Evolutionary conservation across 2,329 filamentous ascomycete genomes (phyloP), one percentile per base, ranked within the genome.

Genomic region (Fusarium drepaniforme): DNA sequence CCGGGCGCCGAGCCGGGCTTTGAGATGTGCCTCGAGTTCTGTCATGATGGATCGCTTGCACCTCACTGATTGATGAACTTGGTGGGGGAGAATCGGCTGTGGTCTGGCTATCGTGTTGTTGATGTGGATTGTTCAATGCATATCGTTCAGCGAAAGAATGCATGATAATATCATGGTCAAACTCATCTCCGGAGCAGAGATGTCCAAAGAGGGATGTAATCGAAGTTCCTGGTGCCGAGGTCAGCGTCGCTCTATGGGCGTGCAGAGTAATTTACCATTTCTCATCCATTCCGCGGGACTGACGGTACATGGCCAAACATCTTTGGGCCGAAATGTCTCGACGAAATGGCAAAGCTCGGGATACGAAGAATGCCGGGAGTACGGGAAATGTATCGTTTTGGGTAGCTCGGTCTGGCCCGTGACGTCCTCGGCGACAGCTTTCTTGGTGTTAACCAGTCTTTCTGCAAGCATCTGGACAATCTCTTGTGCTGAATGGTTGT

Each of bases 301-400:
- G 2, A 93, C 90, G 0, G 95, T 97, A 79, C 95, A 98, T 0
- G 96, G 95, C 85, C 93, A 93, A 3, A 98, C 86, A 77, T 98
- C 95, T 56, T 84, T 90, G 0, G 95, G 95, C 33, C 85, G 89
- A 76, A 98, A 93, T 0, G 87, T 86, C 4, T 86, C 81, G 1
- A 98, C 86, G 1, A 98, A 84, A 64, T 91, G 84, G 73, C 94
- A 93, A 4, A 97, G 88, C 80, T 98, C 96, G 0, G 87, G 85
- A 70, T 97, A 96, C 0, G 94, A 97, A 0, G 96, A 97, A 82
- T 98, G 96, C 1, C 96, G 90, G 0, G 96, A 96, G 79, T 96
- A 98, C 0, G 96, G 94, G 75, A 98, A 98, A 0, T 81, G 84
- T 4, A 92, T 89, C 0, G 79, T 78, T 15, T 77, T 83, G 0